These are phyloP conservation scores for Logfia minima DNA, from an alignment of 129 eudicot species.

Conservation along the genomic window DNA sequence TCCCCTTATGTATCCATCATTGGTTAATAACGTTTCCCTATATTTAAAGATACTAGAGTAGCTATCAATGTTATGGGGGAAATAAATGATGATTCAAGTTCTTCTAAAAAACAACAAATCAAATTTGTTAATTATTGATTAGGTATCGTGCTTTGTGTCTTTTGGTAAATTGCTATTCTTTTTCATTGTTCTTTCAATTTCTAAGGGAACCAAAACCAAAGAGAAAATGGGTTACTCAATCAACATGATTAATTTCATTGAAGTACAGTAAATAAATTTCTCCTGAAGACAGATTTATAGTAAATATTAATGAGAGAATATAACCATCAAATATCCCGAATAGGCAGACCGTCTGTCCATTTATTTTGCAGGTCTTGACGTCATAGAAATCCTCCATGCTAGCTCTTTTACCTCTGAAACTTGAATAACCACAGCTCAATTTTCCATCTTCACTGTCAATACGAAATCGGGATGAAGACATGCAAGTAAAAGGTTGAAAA, in stretches of 20 bases:
- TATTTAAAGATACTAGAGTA: too few relatives aligned
- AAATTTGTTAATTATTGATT: neutral
- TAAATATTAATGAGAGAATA: conserved; percentile 22
- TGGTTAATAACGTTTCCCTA: neutral
- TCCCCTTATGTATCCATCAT: neutral
- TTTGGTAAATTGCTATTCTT: neutral
- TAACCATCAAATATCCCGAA: conserved; percentile 97
- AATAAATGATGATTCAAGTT: neutral
- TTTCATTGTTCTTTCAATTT: neutral
- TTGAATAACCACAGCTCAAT: conserved; percentile 79
- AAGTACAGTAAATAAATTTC: neutral
- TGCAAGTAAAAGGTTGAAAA: neutral
- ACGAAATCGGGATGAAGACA: conserved; percentile 1
- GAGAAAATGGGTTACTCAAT: neutral
- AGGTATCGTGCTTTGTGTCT: neutral
- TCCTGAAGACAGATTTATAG: neutral
- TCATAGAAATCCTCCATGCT: conserved; percentile 96
- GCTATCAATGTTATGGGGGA: neutral
- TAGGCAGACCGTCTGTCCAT: conserved; percentile 66
- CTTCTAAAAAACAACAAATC: neutral
- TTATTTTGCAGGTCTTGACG: conserved; percentile 67
- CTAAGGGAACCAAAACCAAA: neutral
- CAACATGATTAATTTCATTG: neutral
- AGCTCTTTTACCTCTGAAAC: conserved; percentile 93
- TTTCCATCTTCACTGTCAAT: conserved; percentile 85